Conservation (phyloP, 257 asterid species). For the Haberlea rhodopensis region DNA sequence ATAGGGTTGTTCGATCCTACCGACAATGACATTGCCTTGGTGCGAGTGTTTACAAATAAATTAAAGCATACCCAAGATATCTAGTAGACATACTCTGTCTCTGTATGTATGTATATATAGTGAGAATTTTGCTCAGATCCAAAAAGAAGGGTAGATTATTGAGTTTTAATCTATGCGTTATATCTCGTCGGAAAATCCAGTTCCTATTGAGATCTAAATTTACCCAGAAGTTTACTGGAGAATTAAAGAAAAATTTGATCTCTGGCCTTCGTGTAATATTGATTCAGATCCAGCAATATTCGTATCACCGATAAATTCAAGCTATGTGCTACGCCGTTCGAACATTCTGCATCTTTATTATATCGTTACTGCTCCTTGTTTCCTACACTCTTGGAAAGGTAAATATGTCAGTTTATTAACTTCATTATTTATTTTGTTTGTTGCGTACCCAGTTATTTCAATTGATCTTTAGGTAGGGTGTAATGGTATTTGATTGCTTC, state of each 20-base stretch:
- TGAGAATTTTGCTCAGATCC: not conserved
- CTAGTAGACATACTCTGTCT: too few relatives aligned
- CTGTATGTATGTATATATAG: too few relatives aligned
- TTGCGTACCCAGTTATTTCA: conserved; percentile 18
- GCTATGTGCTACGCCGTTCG: conserved; percentile 51
- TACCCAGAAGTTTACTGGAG: not conserved
- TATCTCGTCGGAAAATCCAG: not conserved
- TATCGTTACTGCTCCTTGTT: conserved; percentile 35
- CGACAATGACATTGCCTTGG: too few relatives aligned
- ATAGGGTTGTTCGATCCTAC: too few relatives aligned
- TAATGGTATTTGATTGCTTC: conserved; percentile 16
- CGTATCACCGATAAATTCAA: conserved; percentile 15
- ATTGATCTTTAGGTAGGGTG: conserved; percentile 5
- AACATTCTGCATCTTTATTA: conserved; percentile 30
- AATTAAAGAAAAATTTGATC: not conserved
- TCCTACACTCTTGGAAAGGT: conserved; percentile 53
- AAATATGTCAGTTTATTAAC: conserved; percentile 18
- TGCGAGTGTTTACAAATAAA: too few relatives aligned
- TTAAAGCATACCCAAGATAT: too few relatives aligned
- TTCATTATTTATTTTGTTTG: conserved; percentile 15
- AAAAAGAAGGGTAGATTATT: not conserved
- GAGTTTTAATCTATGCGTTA: not conserved
- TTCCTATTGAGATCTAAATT: not conserved
- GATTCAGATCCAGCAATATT: conserved; percentile 40
- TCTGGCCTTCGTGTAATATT: not conserved